A percentile compares a stretch with the other conserved stretches of the same genome.
phyloP scores from a whole-genome alignment of 169 alveolate species.

The Sarcocystis neurona region DNA sequence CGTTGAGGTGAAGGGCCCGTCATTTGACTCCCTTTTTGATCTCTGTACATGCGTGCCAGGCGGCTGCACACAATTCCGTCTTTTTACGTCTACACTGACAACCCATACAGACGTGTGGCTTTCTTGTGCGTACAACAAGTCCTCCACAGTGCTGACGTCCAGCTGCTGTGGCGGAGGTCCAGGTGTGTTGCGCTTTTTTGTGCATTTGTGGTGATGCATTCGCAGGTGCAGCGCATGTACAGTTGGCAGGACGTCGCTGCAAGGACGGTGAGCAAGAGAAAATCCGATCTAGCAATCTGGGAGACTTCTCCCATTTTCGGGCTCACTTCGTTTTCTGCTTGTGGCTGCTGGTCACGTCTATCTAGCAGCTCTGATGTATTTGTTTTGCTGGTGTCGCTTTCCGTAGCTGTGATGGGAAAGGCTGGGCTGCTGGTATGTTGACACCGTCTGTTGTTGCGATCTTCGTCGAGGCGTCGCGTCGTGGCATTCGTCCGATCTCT shows the following conservation, averaged over 20 bases:
- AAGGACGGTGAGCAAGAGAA: conserved; percentile 3
- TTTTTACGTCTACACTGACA: too few species aligned
- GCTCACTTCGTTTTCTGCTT: background rate
- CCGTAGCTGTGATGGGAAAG: background rate
- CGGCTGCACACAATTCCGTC: too few species aligned
- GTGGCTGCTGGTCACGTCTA: background rate
- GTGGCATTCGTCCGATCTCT: too few species aligned
- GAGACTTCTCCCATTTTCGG: background rate
- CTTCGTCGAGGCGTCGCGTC: too few species aligned
- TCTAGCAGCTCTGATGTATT: background rate
- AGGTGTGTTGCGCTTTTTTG: too few species aligned
- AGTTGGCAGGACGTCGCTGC: conserved; percentile 57
- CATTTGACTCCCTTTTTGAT: too few species aligned
- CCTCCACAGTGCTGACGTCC: too few species aligned
- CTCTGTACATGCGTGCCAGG: too few species aligned
- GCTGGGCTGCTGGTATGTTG: background rate
- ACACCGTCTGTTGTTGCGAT: background rate
- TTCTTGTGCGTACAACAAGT: too few species aligned
- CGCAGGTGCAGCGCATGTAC: conserved; percentile 27
- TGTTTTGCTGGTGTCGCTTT: background rate
- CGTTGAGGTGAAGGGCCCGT: too few species aligned
- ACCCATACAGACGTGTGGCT: too few species aligned
- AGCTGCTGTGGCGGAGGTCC: too few species aligned
- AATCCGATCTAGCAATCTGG: background rate
- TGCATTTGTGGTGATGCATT: background rate